Conservation (phyloP, 108 stramenopile species). For the Cyclostephanos invisitatus region DNA sequence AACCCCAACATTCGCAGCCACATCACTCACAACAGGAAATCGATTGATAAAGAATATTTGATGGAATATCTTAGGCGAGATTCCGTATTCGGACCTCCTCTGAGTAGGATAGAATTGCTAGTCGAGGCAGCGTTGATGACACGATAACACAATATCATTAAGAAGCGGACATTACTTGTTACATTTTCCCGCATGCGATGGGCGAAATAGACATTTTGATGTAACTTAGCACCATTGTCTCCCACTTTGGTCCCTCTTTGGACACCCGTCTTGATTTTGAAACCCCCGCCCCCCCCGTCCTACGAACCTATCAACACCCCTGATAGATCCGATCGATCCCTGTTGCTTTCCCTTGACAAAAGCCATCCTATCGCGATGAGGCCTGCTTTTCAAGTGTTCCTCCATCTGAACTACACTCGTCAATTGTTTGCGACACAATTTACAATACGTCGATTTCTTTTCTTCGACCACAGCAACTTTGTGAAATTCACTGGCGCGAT, state of each 20-base stretch:
- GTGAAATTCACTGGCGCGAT: conserved; percentile 77
- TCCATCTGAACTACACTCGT: conserved; percentile 87
- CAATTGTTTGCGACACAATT: conserved; percentile 85
- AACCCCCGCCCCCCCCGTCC: conserved; percentile 6
- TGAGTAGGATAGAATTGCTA: conserved; percentile 21
- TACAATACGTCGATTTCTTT: conserved; percentile 79
- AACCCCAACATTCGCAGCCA: conserved; percentile 19
- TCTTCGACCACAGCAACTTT: conserved; percentile 70
- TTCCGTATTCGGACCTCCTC: conserved; percentile 22
- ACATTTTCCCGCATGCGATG: neutral
- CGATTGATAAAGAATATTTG: neutral
- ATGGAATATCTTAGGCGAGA: conserved; percentile 17
- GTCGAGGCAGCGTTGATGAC: conserved; percentile 9
- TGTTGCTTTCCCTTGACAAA: conserved; percentile 45
- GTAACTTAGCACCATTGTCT: conserved; percentile 33
- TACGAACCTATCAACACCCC: conserved; percentile 3
- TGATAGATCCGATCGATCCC: conserved; percentile 9
- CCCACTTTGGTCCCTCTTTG: conserved; percentile 19
- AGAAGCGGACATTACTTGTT: neutral
- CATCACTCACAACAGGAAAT: conserved; percentile 15
- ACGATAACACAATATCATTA: neutral
- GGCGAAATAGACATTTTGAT: no score
- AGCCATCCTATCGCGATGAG: conserved; percentile 73
- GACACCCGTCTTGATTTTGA: conserved; percentile 7
- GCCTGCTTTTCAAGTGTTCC: conserved; percentile 80